Evolutionary conservation across 306 rosid species (phyloP), one percentile per base, ranked within the genome.

Genomic region (Benincasa hispida): DNA sequence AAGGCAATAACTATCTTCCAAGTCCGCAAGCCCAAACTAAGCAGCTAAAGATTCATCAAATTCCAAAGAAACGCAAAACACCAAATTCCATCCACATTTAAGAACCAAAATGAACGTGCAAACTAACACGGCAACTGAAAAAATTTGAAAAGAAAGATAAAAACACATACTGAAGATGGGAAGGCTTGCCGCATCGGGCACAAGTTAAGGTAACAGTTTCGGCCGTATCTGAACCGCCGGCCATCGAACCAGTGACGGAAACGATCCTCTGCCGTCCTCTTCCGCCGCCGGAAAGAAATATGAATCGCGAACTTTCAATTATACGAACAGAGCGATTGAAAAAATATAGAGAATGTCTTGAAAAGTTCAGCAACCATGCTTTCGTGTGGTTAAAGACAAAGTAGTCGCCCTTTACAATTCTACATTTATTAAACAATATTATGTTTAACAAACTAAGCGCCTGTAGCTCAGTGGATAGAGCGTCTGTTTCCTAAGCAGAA

Each of bases 151-250:
- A 25, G 13, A 22, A 10, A 27, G n/a, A 47, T 21, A 37, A 65
- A 78, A 13, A 32, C n/a, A 72, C 88, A 24, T 86, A 95, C 98
- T 90, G 97, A 74, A 95, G 96, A 67, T 79, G 82, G 74, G 99
- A 94, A 72, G 96, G 96, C 47, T 92, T 89, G 79, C 83, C 85
- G 75, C 99, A 95, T 53, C 79, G 87, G 72, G 74, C 89, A 78
- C 98, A 95, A 18, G 90, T 86, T 39, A 90, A 86, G 22, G 80
- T 7, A 63, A 80, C 72, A 1, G 77, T 87, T 47, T 78, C 90
- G 28, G 88, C 86, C 42, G 68, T 72, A 74, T 82, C 88, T 12
- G 89, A 86, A 84, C 76, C 90, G 34, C 81, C 89, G 32, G 86
- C 85, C 99, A 94, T 94, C 19, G 83, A 24, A 45, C 72, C 15